phyloP scores from a whole-genome alignment of 169 alveolate species.

The Plasmodium knowlesi region DNA sequence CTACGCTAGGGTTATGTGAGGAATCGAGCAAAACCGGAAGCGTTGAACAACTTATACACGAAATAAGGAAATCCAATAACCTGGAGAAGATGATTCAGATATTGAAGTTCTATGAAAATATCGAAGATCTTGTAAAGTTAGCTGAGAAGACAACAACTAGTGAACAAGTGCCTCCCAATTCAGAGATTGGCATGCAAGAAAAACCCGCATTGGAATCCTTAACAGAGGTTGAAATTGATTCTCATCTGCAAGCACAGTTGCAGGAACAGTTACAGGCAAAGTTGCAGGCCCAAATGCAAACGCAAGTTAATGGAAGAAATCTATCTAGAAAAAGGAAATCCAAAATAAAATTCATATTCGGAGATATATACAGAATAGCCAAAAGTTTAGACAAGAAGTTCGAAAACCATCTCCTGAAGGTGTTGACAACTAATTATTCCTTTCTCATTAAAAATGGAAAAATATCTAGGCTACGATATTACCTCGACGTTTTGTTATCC shows the following conservation, averaged over 20 bases:
- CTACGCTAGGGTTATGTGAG: background rate
- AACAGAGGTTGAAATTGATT: background rate
- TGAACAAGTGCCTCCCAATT: background rate
- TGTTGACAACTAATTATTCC: background rate
- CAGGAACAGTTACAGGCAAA: background rate
- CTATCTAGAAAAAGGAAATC: background rate
- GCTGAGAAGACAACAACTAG: background rate
- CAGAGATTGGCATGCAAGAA: background rate
- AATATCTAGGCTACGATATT: background rate
- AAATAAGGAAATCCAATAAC: background rate
- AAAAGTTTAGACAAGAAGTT: background rate
- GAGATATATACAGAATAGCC: background rate
- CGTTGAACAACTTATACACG: background rate
- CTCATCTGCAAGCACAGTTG: background rate
- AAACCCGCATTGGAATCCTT: background rate
- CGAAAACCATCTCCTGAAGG: background rate
- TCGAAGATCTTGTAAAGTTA: background rate
- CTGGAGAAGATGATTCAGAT: background rate
- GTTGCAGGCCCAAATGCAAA: background rate
- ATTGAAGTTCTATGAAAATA: background rate
- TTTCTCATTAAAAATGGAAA: background rate
- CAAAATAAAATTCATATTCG: background rate
- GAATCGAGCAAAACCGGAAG: background rate
- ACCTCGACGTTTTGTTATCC: background rate
- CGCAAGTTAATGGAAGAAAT: background rate